Conservation (phyloP, 176 grass and related monocot species). For the Eleusine indica region DNA sequence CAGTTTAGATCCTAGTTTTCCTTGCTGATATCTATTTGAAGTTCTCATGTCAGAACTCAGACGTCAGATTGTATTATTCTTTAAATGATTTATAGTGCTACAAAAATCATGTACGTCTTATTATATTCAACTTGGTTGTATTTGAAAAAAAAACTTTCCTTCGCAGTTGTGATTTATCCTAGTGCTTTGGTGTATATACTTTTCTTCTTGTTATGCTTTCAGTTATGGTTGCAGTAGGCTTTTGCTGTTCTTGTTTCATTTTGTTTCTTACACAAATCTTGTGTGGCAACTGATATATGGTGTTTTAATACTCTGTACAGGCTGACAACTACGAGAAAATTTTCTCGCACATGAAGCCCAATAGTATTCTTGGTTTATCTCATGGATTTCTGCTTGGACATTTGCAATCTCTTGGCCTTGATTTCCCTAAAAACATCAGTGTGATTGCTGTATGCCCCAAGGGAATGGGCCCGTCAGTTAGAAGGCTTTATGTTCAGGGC, state of each 20-base stretch:
- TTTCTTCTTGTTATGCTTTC: neutral
- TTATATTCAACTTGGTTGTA: neutral
- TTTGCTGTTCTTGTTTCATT: neutral
- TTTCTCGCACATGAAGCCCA: constrained; percentile 89
- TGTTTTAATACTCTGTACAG: constrained; percentile 42
- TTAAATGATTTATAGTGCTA: neutral
- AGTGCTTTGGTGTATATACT: neutral
- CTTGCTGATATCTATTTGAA: neutral
- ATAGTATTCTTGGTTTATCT: constrained; percentile 84
- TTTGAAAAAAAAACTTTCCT: neutral
- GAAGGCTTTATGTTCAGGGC: constrained; percentile 85
- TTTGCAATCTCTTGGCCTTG: constrained; percentile 65
- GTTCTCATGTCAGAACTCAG: neutral
- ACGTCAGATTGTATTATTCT: neutral
- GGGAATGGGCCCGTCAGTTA: constrained; percentile 88
- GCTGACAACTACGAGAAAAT: constrained; percentile 89
- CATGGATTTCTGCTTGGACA: constrained; percentile 90
- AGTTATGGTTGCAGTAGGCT: neutral
- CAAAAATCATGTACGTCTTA: neutral
- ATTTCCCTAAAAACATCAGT: constrained; percentile 84
- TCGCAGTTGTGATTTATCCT: neutral
- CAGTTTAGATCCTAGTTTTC: neutral
- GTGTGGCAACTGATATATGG: neutral
- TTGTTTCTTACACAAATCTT: neutral
- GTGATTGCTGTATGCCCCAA: constrained; percentile 90